Percentiles rank a stretch among this genome's conserved stretches.
phyloP scores from a whole-genome alignment of 164 flowering plant genomes.

The Taxillus chinensis region DNA sequence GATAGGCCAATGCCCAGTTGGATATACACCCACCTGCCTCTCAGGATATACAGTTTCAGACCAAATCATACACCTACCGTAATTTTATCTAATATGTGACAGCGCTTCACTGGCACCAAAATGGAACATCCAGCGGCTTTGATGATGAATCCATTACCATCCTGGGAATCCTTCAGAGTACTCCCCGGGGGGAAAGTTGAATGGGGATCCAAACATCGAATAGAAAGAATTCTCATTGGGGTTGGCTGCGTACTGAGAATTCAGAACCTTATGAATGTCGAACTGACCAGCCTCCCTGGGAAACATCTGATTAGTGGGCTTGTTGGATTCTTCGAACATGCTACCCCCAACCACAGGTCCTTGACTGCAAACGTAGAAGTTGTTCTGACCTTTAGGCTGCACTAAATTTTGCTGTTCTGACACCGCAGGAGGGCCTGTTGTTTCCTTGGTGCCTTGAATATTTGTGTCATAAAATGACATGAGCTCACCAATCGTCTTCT shows the following conservation, averaged over 20 bases:
- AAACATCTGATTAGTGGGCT: conserved; percentile 19
- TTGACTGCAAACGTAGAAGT: conserved; percentile 21
- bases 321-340: conserved; percentile 23
- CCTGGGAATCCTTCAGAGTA: conserved; percentile 12
- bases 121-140: conserved; percentile 28
- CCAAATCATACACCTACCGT: too few species aligned
- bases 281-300: conserved; percentile 28
- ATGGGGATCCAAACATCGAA: conserved; percentile 41
- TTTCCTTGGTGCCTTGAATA: conserved; percentile 24
- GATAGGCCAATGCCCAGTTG: background rate
- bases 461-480: conserved; percentile 50
- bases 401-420: conserved; percentile 17
- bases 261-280: conserved; percentile 32
- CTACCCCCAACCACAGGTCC: conserved; percentile 26
- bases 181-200: conserved; percentile 28
- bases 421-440: conserved; percentile 5
- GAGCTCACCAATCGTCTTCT: conserved; percentile 53
- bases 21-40: background rate
- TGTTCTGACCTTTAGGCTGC: conserved; percentile 19
- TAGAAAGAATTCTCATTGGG: conserved; percentile 18
- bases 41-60: too few species aligned
- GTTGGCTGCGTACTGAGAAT: conserved; percentile 22
- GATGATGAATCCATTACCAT: conserved; percentile 14
- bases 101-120: conserved; percentile 38
- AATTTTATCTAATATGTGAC: background rate